Base-by-base conservation (phyloP, 129 eudicot species). In the Rutidosis leptorrhynchoides region DNA sequence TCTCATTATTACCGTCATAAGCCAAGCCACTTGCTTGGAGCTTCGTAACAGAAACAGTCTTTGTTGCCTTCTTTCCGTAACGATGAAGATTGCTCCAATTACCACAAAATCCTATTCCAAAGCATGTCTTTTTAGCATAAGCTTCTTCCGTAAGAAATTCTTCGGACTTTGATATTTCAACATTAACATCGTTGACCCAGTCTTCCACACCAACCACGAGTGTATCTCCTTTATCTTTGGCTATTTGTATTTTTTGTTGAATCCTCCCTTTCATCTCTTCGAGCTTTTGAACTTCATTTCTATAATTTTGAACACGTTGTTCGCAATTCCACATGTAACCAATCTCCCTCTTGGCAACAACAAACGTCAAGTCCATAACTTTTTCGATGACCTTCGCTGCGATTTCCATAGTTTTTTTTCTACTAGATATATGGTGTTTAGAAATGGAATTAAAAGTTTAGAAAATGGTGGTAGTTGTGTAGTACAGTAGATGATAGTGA, bases 111-210 rank as follows among this genome's bases (percentile, higher is more conserved):
- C 35, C 15, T 42, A 43, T 19, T 26, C 23, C 2, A 23, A 37
- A 64, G 37, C 37, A 64, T 0, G 69, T 64, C 56, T 42, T 64
- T 16, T 43, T 64, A 3, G 69, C 51, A 20, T 40, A 16, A 3
- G 24, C 23, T 64, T 64, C 56, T 23, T 40, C 22, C 0, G 0
- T 7, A n/a, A 6, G 10, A 64, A 64, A 64, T 14, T 43, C 8
- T 23, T 6, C 4, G 6, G 35, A 37, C 27, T 22, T 26, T 2
- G 8, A 7, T 43, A 64, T 40, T 15, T 24, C 29, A 15, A 0
- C 1, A n/a, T 64, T 37, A 4, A 9, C 35, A 0, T 24, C 16
- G 3, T 25, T 6, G 7, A 64, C 15, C 69, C 69, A 43, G 0
- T 22, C 17, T 64, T 43, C 9, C 56, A 42, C 24, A 24, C 29